Evolutionary conservation across 768 basidiomycete genomes (phyloP).

Genomic region (Suillus tomentosus): DNA sequence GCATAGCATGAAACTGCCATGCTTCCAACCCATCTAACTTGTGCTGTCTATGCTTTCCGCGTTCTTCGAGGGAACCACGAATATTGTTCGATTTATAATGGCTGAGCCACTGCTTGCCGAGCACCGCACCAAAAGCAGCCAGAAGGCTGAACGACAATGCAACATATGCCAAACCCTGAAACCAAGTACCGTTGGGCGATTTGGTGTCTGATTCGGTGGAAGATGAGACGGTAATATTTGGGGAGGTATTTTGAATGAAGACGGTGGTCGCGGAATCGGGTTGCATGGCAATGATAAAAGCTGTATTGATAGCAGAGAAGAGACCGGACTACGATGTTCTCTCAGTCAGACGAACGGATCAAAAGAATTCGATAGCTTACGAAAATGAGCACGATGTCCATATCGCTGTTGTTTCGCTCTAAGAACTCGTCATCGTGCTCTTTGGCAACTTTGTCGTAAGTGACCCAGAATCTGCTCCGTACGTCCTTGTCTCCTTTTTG

Average conservation of each 20-base stretch:
- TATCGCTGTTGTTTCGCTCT: too few relatives aligned
- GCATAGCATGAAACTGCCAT: slow-evolving; percentile 2
- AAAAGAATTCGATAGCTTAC: too few relatives aligned
- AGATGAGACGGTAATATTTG: slow-evolving; percentile 5
- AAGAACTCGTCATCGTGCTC: too few relatives aligned
- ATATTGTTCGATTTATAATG: slow-evolving; percentile 15
- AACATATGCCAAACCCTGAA: slow-evolving; percentile 21
- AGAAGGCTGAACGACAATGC: slow-evolving; percentile 24
- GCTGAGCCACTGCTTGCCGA: slow-evolving; percentile 20
- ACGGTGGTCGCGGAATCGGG: slow-evolving; percentile 7
- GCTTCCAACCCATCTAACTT: slow-evolving; percentile 5
- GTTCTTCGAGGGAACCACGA: slow-evolving; percentile 12
- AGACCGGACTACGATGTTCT: too few relatives aligned
- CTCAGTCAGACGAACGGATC: too few relatives aligned
- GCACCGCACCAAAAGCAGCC: slow-evolving; percentile 24
- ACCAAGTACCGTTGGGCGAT: slow-evolving; percentile 8
- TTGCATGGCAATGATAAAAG: slow-evolving; percentile 3
- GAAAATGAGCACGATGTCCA: too few relatives aligned
- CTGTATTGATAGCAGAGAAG: too few relatives aligned
- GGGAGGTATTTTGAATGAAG: slow-evolving; percentile 11
- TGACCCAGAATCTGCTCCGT: too few relatives aligned
- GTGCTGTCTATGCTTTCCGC: slow-evolving; percentile 6
- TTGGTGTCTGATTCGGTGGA: background rate
- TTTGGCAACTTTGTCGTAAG: too few relatives aligned
- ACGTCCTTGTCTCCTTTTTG: too few relatives aligned